phyloP scores from a whole-genome alignment of 495 filamentous ascomycete species.

The Diplogelasinospora grovesii region DNA sequence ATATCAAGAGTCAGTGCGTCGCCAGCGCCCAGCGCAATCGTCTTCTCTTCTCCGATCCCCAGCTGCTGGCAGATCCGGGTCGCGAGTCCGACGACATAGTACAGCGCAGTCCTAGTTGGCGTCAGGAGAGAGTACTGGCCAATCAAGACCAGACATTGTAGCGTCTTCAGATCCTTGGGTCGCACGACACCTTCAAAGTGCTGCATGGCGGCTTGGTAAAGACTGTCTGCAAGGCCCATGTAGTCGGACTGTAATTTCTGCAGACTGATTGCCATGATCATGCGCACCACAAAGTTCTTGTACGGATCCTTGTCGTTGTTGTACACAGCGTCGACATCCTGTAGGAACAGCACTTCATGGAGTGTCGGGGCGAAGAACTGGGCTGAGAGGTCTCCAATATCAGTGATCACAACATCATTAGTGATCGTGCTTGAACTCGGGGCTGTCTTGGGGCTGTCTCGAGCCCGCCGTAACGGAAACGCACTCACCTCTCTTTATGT shows the following conservation, averaged over 20 bases:
- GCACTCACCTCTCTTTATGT: slow-evolving; percentile 69
- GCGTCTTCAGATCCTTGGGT: slow-evolving; percentile 73
- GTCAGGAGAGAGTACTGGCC: slow-evolving; percentile 88
- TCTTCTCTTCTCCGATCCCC: slow-evolving; percentile 77
- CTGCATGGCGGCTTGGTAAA: slow-evolving; percentile 79
- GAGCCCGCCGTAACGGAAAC: too few relatives aligned
- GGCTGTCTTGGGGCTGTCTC: too few relatives aligned
- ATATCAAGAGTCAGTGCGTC: slow-evolving; percentile 76
- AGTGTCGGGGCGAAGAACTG: slow-evolving; percentile 80
- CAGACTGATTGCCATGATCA: slow-evolving; percentile 88
- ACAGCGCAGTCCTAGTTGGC: slow-evolving; percentile 80
- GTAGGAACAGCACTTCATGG: slow-evolving; percentile 72
- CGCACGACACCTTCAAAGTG: slow-evolving; percentile 71
- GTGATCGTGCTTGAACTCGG: too few relatives aligned
- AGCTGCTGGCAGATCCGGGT: slow-evolving; percentile 80
- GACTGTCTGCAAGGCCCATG: slow-evolving; percentile 81
- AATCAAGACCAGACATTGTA: slow-evolving; percentile 86
- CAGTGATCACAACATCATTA: too few relatives aligned
- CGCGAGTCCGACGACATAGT: slow-evolving; percentile 83
- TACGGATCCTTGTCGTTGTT: slow-evolving; percentile 66
- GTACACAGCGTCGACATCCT: slow-evolving; percentile 74
- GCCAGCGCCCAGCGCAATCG: slow-evolving; percentile 53
- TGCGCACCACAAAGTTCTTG: slow-evolving; percentile 76
- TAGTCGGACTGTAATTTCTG: slow-evolving; percentile 76
- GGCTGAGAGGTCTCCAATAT: too few relatives aligned